phyloP scores from a whole-genome alignment of 768 basidiomycete genomes.

The Amanita fuliginea region DNA sequence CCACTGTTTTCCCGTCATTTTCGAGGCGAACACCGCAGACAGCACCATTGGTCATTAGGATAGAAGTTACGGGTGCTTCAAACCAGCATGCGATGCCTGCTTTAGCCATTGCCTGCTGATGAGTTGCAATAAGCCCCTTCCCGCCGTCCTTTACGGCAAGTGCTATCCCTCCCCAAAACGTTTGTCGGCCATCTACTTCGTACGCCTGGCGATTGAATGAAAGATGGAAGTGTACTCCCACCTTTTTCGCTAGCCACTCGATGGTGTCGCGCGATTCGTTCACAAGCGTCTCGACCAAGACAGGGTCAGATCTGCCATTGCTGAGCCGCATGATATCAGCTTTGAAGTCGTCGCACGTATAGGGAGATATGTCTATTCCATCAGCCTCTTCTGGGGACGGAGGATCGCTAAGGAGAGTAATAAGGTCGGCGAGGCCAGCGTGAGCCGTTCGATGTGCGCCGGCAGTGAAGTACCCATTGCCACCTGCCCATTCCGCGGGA shows the following conservation, averaged over 20 bases:
- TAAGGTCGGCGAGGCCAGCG: conserved; percentile 45
- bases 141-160: conserved; percentile 55
- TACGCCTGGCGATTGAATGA: conserved; percentile 63
- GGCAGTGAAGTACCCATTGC: conserved; percentile 66
- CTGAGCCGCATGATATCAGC: conserved; percentile 53
- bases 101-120: conserved; percentile 34
- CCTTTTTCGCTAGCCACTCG: conserved; percentile 41
- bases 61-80: conserved; percentile 32
- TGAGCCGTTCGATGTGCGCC: conserved; percentile 60
- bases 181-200: conserved; percentile 46
- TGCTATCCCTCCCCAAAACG: conserved; percentile 64
- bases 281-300: conserved; percentile 41
- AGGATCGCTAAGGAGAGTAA: conserved; percentile 41
- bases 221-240: conserved; percentile 43
- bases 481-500: conserved; percentile 52
- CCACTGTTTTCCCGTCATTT: conserved; percentile 22
- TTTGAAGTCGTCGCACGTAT: conserved; percentile 42
- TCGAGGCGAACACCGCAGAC: conserved; percentile 37
- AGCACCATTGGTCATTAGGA: conserved; percentile 24
- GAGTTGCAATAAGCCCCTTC: conserved; percentile 53
- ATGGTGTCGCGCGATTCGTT: conserved; percentile 43
- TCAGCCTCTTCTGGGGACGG: conserved; percentile 24
- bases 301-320: conserved; percentile 34
- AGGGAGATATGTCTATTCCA: conserved; percentile 47
- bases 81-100: conserved; percentile 50